These are phyloP conservation scores for Fusarium coicis DNA, from an alignment of 2,329 filamentous ascomycete species.

Conservation along the genomic window DNA sequence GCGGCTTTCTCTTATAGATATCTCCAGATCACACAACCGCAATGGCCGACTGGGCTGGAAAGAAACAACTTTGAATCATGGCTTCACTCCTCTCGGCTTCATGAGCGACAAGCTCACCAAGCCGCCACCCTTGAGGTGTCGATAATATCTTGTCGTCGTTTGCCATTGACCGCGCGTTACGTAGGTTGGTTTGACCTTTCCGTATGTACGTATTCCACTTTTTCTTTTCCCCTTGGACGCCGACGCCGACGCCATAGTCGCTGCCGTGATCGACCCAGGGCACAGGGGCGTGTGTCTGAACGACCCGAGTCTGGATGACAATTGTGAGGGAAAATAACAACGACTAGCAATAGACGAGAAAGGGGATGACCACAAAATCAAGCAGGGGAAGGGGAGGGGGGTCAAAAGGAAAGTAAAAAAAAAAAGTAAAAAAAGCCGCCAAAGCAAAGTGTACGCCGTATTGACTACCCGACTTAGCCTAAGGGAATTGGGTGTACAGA, in stretches of 20 bases:
- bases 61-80: conserved; percentile 28
- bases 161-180: conserved; percentile 33
- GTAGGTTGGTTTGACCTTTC: conserved; percentile 4
- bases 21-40: neutral
- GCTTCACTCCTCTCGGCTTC: conserved; percentile 34
- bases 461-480: conserved; percentile 21
- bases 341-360: conserved; percentile 8
- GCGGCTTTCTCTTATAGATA: conserved; percentile 42
- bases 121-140: conserved; percentile 32
- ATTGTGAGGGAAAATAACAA: neutral
- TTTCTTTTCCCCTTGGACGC: conserved; percentile 17
- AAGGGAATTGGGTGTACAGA: conserved; percentile 17
- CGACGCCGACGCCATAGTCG: conserved; percentile 23
- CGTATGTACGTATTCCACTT: conserved; percentile 5
- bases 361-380: conserved; percentile 14
- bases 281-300: conserved; percentile 18
- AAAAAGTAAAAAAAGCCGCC: conserved; percentile 24
- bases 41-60: conserved; percentile 20
- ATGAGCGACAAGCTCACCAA: conserved; percentile 34
- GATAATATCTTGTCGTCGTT: conserved; percentile 18
- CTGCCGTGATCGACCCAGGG: conserved; percentile 27
- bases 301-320: conserved; percentile 16
- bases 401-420: neutral
- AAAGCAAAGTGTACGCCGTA: conserved; percentile 12
- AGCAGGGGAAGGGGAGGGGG: conserved; percentile 11